Evolutionary conservation across 257 asterid species (phyloP), one percentile per base, ranked within the genome.

Genomic region (Jacaranda mimosifolia): DNA sequence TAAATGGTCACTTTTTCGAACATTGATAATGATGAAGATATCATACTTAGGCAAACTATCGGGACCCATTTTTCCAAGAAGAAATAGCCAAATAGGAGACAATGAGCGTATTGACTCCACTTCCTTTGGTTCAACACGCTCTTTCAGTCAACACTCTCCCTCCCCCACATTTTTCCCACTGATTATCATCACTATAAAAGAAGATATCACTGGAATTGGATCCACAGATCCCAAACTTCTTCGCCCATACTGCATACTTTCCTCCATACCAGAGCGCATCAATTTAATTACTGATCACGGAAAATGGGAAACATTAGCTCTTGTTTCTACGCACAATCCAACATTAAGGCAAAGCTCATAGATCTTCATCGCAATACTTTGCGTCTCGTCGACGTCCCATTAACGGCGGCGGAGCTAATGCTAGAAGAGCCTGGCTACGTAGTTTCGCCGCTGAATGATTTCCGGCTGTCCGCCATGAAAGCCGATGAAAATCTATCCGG

Each of bases 401-500:
- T 74, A 3, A 82, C 86, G 39, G 89, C 91, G 0, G 85, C 86
- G 10, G 87, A 86, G 66, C 70, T 86, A 0, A 84, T 82, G 90
- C 77, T 84, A 12, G 86, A 86, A 17, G 83, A 83, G 9, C 86
- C 88, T 15, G 85, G 86, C 13, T 63, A 70, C 67, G 52, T 83
- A 1, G 70, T 86, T 38, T 70, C 88, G 15, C 82, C 79, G 59
- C 49, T 43, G 11, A 10, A 13, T 14, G 67, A 65, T 4, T 12
- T 83, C 48, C 72, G 66, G 11, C 63, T 84, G 26, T 70, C 82
- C 40, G 88, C 88, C 9, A 14, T 86, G 84, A 84, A 79, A 75
- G 87, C 86, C 62, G 91, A 87, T 57, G 87, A 87, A 4, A n/a
- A 35, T 36, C 64, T 87, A 32, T 17, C 70, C 26, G 52, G 63